Evolutionary conservation across 192 early-diverging fungal species (phyloP).

Genomic region (Podila minutissima): DNA sequence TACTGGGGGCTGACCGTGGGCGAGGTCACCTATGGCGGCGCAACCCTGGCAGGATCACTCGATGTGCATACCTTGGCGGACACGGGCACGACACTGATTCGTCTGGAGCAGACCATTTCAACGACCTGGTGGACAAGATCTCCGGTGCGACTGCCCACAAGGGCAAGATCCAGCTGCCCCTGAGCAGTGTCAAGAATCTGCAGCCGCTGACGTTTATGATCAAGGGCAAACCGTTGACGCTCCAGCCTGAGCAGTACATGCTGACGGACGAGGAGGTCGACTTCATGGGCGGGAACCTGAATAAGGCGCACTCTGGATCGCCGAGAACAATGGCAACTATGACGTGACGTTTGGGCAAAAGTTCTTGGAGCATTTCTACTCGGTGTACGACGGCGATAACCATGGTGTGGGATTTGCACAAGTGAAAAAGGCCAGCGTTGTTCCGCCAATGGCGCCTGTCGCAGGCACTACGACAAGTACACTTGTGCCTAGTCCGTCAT

Average conservation of each 20-base stretch:
- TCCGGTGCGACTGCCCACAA: too few species aligned
- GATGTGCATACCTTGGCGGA: slow-evolving; percentile 4
- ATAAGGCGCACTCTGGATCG: slow-evolving; percentile 9
- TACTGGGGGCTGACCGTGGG: slow-evolving; percentile 36
- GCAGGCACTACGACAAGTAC: too few species aligned
- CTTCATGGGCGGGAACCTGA: not conserved
- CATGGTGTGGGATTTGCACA: not conserved
- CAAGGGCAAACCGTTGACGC: slow-evolving; percentile 1
- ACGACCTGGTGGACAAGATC: not conserved
- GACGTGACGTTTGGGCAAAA: slow-evolving; percentile 26
- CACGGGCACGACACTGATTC: slow-evolving; percentile 39
- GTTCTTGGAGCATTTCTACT: slow-evolving; percentile 31
- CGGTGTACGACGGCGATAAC: slow-evolving; percentile 26
- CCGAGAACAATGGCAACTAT: not conserved
- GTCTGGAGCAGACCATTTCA: slow-evolving; percentile 1
- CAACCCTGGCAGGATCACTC: not conserved
- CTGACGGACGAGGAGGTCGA: not conserved
- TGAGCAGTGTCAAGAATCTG: not conserved
- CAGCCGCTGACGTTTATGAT: slow-evolving; percentile 1
- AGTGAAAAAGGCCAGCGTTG: too few species aligned
- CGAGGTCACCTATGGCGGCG: not conserved
- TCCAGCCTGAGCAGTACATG: slow-evolving; percentile 10
- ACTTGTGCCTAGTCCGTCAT: too few species aligned
- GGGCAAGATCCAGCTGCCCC: not conserved
- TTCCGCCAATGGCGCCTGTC: too few species aligned